These are phyloP conservation scores for Leptodontidium sp. DNA, from an alignment of 2,329 filamentous ascomycete genomes.

Conservation along the genomic window DNA sequence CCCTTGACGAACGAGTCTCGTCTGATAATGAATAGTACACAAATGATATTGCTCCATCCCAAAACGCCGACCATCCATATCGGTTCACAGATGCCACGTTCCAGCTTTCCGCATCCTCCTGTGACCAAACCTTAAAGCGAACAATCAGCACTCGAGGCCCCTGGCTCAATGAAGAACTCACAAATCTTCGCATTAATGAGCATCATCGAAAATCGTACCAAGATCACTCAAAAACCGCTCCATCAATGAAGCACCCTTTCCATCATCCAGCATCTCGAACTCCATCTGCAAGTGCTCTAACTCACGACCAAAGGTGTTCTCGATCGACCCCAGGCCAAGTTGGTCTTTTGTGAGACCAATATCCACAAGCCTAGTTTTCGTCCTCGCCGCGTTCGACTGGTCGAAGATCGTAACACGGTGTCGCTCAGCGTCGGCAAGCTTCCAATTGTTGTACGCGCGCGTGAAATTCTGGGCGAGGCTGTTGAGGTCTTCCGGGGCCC, in stretches of 20 bases:
- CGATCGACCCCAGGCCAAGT: not conserved
- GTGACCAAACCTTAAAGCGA: no score
- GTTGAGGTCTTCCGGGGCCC: conserved; percentile 3
- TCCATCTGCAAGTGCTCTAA: not conserved
- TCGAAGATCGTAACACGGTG: conserved; percentile 2
- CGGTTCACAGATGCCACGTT: no score
- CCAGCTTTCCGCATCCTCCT: no score
- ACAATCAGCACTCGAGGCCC: no score
- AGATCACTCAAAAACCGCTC: no score
- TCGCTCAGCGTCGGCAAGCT: not conserved
- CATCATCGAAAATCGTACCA: no score
- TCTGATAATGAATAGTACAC: no score
- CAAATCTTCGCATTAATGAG: no score
- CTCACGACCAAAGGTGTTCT: not conserved
- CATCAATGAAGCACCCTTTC: not conserved
- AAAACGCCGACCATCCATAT: no score
- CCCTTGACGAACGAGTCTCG: no score
- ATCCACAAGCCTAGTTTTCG: not conserved
- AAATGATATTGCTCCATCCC: no score
- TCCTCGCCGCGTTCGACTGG: conserved; percentile 3
- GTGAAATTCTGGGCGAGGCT: not conserved
- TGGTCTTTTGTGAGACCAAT: not conserved
- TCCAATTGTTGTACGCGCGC: not conserved
- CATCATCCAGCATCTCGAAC: not conserved
- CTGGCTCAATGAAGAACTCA: no score